Percentiles rank a stretch among this genome's conserved stretches.
phyloP scores from a whole-genome alignment of 2,329 filamentous ascomycete species.

The Trichoderma sp. region DNA sequence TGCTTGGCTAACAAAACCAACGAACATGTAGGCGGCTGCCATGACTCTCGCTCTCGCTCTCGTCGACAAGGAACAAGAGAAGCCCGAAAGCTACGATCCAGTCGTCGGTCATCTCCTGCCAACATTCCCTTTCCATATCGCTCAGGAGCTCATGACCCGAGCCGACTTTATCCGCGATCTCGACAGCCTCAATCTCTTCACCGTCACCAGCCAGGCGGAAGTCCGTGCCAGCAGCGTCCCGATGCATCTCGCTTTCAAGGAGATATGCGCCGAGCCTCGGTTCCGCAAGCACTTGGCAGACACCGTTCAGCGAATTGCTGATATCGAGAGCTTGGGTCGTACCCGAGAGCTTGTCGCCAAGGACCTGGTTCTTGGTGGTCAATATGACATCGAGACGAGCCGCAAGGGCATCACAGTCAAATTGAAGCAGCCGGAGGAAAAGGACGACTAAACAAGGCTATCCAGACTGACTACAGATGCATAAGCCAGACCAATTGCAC shows the following conservation, averaged over 20 bases:
- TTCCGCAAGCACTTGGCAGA: slow-evolving; percentile 82
- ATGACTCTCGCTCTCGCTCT: slow-evolving; percentile 92
- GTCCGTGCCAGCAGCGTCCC: slow-evolving; percentile 93
- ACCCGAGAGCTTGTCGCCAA: slow-evolving; percentile 97
- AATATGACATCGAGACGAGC: slow-evolving; percentile 65
- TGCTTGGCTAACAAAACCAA: background rate
- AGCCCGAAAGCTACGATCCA: slow-evolving; percentile 67
- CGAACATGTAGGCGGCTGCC: slow-evolving; percentile 67
- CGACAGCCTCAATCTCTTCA: slow-evolving; percentile 93
- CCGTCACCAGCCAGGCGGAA: slow-evolving; percentile 82
- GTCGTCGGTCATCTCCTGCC: slow-evolving; percentile 75
- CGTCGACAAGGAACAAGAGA: slow-evolving; percentile 75
- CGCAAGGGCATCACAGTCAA: slow-evolving; percentile 47
- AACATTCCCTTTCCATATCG: slow-evolving; percentile 76
- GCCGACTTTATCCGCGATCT: slow-evolving; percentile 92
- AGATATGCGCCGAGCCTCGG: slow-evolving; percentile 74
- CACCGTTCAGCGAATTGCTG: slow-evolving; percentile 82
- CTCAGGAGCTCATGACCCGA: slow-evolving; percentile 91
- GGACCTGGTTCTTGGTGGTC: slow-evolving; percentile 82
- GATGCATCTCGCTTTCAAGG: slow-evolving; percentile 89
- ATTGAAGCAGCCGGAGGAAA: slow-evolving; percentile 48
- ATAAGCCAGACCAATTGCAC: background rate
- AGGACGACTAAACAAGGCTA: slow-evolving; percentile 27
- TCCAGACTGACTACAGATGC: background rate
- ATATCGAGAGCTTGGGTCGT: slow-evolving; percentile 88